Conservation (phyloP, 768 basidiomycete genomes). For the Agrocybe praecox region DNA sequence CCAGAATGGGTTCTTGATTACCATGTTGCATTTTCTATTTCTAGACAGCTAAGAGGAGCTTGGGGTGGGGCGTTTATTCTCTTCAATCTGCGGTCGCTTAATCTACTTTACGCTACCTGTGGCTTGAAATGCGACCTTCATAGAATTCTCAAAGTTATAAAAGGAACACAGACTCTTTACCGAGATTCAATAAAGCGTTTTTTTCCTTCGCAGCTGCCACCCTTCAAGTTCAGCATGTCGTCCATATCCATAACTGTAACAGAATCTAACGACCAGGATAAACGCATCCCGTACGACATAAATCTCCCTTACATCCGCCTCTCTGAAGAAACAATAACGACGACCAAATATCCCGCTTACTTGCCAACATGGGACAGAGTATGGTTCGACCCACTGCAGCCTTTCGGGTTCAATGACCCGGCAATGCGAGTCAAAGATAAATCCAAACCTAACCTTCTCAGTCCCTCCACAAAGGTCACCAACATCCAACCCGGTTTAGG, state of each 20-base stretch:
- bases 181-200: too few relatives aligned
- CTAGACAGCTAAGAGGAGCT: too few relatives aligned
- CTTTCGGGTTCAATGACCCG: slow-evolving; percentile 11
- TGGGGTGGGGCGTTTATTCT: too few relatives aligned
- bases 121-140: too few relatives aligned
- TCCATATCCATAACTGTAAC: neutral
- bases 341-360: slow-evolving; percentile 9
- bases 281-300: slow-evolving; percentile 7
- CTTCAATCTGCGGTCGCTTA: too few relatives aligned
- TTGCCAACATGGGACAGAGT: slow-evolving; percentile 8
- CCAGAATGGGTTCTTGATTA: too few relatives aligned
- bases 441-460: slow-evolving; percentile 9
- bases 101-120: too few relatives aligned
- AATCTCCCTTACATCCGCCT: slow-evolving; percentile 8
- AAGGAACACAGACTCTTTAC: too few relatives aligned
- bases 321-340: neutral
- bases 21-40: too few relatives aligned
- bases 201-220: too few relatives aligned
- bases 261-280: neutral
- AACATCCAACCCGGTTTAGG: slow-evolving; percentile 11
- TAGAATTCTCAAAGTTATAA: too few relatives aligned
- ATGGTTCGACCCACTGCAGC: slow-evolving; percentile 11
- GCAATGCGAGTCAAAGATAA: slow-evolving; percentile 8
- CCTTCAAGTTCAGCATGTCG: neutral
- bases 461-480: neutral